A percentile compares a stretch with the other conserved stretches of the same genome.
Conservation (phyloP, 495 filamentous ascomycete genomes). For the Penicillium soppii region DNA sequence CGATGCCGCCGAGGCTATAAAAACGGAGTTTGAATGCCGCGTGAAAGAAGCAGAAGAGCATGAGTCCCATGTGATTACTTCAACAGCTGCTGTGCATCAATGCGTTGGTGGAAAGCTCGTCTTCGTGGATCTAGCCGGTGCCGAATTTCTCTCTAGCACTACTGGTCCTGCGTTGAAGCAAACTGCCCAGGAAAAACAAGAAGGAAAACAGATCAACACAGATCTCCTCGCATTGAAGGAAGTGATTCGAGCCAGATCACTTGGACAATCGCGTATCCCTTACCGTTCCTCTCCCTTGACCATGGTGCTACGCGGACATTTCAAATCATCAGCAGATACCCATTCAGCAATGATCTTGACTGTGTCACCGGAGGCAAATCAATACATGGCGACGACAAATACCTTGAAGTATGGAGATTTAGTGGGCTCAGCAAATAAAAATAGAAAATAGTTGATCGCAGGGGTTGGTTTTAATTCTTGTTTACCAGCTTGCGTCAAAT, state of each 20-base stretch:
- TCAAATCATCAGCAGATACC: slow-evolving; percentile 6
- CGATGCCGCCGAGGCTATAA: slow-evolving; percentile 23
- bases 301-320: slow-evolving; percentile 27
- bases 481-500: no score
- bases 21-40: slow-evolving; percentile 19
- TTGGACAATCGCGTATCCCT: slow-evolving; percentile 16
- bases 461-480: no score
- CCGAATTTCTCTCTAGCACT: slow-evolving; percentile 17
- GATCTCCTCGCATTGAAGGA: slow-evolving; percentile 31
- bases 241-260: slow-evolving; percentile 23
- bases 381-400: slow-evolving; percentile 23
- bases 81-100: background rate
- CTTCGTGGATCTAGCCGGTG: slow-evolving; percentile 29
- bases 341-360: slow-evolving; percentile 25
- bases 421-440: slow-evolving; percentile 62
- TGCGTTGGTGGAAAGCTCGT: slow-evolving; percentile 27
- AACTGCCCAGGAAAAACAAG: slow-evolving; percentile 20
- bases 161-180: slow-evolving; percentile 13
- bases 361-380: slow-evolving; percentile 13
- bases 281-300: slow-evolving; percentile 27
- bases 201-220: slow-evolving; percentile 26
- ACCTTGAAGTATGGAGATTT: slow-evolving; percentile 29
- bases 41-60: slow-evolving; percentile 18
- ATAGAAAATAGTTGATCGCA: no score
- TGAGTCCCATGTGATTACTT: slow-evolving; percentile 5